Percentiles rank a stretch among this genome's conserved stretches.
phyloP scores from a whole-genome alignment of 352 stramenopile species.

The Globisporangium acanthophoron region DNA sequence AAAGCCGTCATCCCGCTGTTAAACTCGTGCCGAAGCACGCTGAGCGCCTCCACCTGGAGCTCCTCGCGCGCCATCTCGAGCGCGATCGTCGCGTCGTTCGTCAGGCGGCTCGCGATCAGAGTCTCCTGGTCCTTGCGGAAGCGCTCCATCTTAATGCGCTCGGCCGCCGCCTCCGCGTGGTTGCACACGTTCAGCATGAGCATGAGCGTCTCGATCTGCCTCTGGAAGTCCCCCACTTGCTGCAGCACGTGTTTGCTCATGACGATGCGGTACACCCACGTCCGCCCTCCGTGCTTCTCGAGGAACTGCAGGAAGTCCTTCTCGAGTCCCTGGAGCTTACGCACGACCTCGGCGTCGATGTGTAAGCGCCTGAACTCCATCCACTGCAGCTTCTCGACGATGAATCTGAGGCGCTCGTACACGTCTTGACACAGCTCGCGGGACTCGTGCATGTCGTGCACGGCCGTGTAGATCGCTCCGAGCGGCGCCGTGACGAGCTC shows the following conservation, averaged over 20 bases:
- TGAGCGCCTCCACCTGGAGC: slow-evolving; percentile 1
- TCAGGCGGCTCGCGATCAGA: background rate
- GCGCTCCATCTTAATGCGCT: background rate
- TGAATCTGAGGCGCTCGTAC: background rate
- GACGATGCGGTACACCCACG: background rate
- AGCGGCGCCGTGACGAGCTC: too few relatives aligned
- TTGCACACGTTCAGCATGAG: background rate
- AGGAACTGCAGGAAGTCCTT: background rate
- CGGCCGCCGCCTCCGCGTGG: background rate
- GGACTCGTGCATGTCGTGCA: background rate
- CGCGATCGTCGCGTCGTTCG: slow-evolving; percentile 2
- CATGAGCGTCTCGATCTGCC: background rate
- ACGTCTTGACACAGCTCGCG: background rate
- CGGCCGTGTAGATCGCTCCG: too few relatives aligned
- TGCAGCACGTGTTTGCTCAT: background rate
- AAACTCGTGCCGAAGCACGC: background rate
- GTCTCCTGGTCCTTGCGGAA: background rate
- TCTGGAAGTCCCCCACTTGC: background rate
- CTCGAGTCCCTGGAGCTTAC: background rate
- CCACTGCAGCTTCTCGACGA: background rate
- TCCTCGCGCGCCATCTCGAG: background rate
- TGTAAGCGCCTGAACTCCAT: background rate
- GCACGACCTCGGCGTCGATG: background rate
- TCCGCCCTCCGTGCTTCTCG: background rate
- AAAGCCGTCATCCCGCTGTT: too few relatives aligned